Evolutionary conservation across 495 filamentous ascomycete species (phyloP).

Genomic region (Ascobolus immersus): DNA sequence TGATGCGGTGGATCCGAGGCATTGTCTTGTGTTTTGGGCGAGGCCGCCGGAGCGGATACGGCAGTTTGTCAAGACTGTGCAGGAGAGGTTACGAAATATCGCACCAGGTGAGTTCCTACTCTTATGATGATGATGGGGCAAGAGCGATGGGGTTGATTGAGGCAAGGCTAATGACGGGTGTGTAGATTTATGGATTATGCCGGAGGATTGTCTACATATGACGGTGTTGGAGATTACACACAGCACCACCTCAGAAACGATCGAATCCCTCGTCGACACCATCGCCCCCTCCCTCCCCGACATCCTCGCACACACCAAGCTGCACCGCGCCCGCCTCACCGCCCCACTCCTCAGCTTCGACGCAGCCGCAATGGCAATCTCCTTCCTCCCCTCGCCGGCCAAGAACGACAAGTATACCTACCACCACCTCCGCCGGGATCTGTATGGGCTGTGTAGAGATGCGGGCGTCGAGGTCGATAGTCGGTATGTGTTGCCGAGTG

Average conservation of each 20-base stretch:
- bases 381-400: conserved; percentile 53
- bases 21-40: conserved; percentile 74
- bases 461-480: conserved; percentile 37
- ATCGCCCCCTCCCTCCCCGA: conserved; percentile 23
- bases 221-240: conserved; percentile 64
- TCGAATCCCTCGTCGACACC: conserved; percentile 29
- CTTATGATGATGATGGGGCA: too few relatives aligned
- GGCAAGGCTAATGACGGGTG: neutral
- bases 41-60: conserved; percentile 47
- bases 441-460: conserved; percentile 32
- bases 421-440: conserved; percentile 64
- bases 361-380: conserved; percentile 55
- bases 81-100: conserved; percentile 32
- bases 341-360: conserved; percentile 71
- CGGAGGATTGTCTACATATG: conserved; percentile 48
- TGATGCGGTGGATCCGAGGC: conserved; percentile 30
- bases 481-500: conserved; percentile 63
- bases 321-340: conserved; percentile 33
- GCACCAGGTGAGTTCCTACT: conserved; percentile 33
- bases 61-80: conserved; percentile 38
- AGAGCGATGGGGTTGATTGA: neutral
- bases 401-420: conserved; percentile 46
- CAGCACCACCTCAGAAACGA: conserved; percentile 34
- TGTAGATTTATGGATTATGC: conserved; percentile 66
- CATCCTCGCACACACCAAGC: conserved; percentile 32